Percentiles rank a stretch among this genome's conserved stretches.
Evolutionary conservation across 345 rosid species (phyloP).

Genomic region (Heritiera fomes): DNA sequence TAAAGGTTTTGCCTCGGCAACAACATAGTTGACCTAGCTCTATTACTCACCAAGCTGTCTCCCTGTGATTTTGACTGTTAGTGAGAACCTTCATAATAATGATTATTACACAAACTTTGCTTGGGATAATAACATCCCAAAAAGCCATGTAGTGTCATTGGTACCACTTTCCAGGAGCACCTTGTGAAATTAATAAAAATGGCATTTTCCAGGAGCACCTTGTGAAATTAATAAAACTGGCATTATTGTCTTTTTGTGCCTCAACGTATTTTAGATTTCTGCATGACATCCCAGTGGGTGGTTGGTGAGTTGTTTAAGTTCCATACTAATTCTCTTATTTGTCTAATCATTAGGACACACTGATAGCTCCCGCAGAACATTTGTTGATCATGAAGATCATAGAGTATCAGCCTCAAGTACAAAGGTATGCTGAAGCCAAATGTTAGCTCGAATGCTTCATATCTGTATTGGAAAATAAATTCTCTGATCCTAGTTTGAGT

Average conservation of each 20-base stretch:
- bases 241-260: constrained; percentile 3
- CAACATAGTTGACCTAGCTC: background rate
- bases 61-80: background rate
- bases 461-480: constrained; percentile 19
- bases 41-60: background rate
- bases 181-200: background rate
- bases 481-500: constrained; percentile 19
- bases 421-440: constrained; percentile 51
- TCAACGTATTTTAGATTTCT: background rate
- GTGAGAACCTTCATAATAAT: background rate
- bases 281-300: background rate
- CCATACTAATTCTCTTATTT: constrained; percentile 14
- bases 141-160: constrained; percentile 2
- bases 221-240: background rate
- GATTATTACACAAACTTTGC: background rate
- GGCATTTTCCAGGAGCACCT: background rate
- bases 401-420: constrained; percentile 35
- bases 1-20: background rate
- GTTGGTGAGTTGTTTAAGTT: background rate
- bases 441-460: constrained; percentile 14
- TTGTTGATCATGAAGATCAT: constrained; percentile 53
- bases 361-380: constrained; percentile 35
- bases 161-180: background rate
- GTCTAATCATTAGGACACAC: constrained; percentile 49
- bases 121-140: background rate